Base-by-base conservation (phyloP, 768 basidiomycete species). In the Omphalotus guepiniiformis region DNA sequence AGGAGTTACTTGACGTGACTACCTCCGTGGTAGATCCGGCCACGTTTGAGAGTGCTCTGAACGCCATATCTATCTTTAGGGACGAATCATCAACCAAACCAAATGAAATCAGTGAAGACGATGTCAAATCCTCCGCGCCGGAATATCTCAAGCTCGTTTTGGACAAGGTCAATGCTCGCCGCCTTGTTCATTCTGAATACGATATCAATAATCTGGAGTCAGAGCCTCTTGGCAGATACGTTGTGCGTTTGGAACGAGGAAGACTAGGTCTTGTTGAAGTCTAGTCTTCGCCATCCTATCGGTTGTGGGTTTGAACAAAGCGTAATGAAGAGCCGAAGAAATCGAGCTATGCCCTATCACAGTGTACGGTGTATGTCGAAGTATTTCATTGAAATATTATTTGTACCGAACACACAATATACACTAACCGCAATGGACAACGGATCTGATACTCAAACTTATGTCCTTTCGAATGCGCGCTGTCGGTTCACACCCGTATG, bases 181-280 rank as follows among this genome's bases (percentile, higher is more conserved):
- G 79, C 30, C 70, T 88, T 42, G 74, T 88, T 3, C 84, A 88
- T 53, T 63, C 73, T 25, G 87, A 89, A 62, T 84, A 83, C 58
- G 68, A 68, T 13, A 70, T 85, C 47, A 80, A 86, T 54, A 85
- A 82, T 56, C 63, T 89, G 29, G 85, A 89, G 63, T 62, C 71
- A 36, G 87, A 89, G 56, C 68, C 73, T 26, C 64, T 88, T 12
- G 68, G 66, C 2, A 85, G 85, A 7, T 79, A 71, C 51, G 79
- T 77, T 16, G 75, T 83, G 36, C 70, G 74, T 50, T 58, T 89
- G 49, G 68, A 73, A 56, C 68, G 59, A 48, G 83, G 85, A 18
- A 63, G 60, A 23, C 61, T 88, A 22, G 86, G 85, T 11, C 66
- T 88, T 47, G 53, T 54, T 6, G 64, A 56, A 48, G 54, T 40